Conservation (phyloP, 768 basidiomycete species). For the Paxillus rubicundulus region DNA sequence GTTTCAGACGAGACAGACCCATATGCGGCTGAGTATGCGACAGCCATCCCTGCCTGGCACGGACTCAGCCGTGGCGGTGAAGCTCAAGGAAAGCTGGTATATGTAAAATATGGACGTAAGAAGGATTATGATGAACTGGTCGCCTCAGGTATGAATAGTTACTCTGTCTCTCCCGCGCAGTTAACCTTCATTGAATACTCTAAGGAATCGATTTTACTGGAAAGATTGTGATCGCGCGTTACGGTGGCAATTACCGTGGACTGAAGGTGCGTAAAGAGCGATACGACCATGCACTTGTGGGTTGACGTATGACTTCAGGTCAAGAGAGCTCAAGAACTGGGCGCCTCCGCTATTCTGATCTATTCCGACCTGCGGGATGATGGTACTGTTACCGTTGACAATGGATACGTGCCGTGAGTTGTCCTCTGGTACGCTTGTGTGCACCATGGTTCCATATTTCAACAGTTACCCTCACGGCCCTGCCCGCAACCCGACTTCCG, state of each 20-base stretch:
- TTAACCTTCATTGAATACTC: conserved; percentile 1
- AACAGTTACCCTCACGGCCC: conserved; percentile 63
- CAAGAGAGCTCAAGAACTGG: conserved; percentile 63
- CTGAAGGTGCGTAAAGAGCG: conserved; percentile 46
- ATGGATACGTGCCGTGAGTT: conserved; percentile 51
- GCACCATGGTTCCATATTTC: not conserved
- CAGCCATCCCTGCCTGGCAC: conserved; percentile 64
- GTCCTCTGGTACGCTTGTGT: not conserved
- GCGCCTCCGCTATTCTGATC: conserved; percentile 58
- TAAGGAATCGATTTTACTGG: conserved; percentile 58
- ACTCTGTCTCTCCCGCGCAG: not conserved
- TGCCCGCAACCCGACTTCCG: conserved; percentile 56
- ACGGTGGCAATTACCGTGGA: conserved; percentile 63
- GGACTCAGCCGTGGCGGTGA: conserved; percentile 67
- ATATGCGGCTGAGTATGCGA: conserved; percentile 55
- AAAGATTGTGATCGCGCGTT: conserved; percentile 58
- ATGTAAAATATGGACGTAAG: conserved; percentile 58
- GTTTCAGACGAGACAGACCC: conserved; percentile 63
- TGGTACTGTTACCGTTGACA: conserved; percentile 55
- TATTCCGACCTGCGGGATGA: conserved; percentile 68
- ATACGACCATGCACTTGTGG: conserved; percentile 4
- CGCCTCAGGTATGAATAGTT: conserved; percentile 39
- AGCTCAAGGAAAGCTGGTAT: conserved; percentile 56
- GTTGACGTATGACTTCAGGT: conserved; percentile 33
- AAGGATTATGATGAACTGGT: conserved; percentile 62